Evolutionary conservation across 805 yeast species (phyloP).

Genomic region (Jamesozyma piceae): DNA sequence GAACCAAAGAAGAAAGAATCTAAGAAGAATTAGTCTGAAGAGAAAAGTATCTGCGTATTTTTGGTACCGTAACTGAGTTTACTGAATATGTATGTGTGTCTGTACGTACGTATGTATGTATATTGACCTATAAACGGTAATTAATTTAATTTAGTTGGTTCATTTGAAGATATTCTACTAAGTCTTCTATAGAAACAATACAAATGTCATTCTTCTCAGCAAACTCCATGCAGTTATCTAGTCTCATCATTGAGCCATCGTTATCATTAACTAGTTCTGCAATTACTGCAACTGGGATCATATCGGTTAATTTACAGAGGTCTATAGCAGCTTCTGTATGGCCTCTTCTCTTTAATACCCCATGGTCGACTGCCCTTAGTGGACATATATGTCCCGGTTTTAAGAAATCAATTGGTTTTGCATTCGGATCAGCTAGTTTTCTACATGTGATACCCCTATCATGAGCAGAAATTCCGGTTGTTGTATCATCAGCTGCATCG

Average conservation of each 20-base stretch:
- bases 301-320: constrained; percentile 63
- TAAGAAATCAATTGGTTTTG: constrained; percentile 58
- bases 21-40: neutral
- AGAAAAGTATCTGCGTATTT: too few relatives aligned
- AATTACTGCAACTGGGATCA: constrained; percentile 81
- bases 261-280: constrained; percentile 93
- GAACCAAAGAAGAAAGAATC: constrained; percentile 30
- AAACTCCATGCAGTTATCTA: constrained; percentile 74
- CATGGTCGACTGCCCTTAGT: constrained; percentile 79
- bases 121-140: too few relatives aligned
- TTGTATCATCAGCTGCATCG: constrained; percentile 78
- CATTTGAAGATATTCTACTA: constrained; percentile 42
- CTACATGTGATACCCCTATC: constrained; percentile 82
- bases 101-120: too few relatives aligned
- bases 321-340: constrained; percentile 98
- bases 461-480: constrained; percentile 93
- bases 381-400: constrained; percentile 95
- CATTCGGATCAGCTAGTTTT: constrained; percentile 46
- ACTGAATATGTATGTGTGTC: too few relatives aligned
- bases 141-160: too few relatives aligned
- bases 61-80: too few relatives aligned
- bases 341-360: constrained; percentile 74
- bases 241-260: constrained; percentile 93
- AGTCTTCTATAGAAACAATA: constrained; percentile 67
- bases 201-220: constrained; percentile 52